phyloP scores from a whole-genome alignment of 2,329 filamentous ascomycete genomes.

The Epichloe scottii region DNA sequence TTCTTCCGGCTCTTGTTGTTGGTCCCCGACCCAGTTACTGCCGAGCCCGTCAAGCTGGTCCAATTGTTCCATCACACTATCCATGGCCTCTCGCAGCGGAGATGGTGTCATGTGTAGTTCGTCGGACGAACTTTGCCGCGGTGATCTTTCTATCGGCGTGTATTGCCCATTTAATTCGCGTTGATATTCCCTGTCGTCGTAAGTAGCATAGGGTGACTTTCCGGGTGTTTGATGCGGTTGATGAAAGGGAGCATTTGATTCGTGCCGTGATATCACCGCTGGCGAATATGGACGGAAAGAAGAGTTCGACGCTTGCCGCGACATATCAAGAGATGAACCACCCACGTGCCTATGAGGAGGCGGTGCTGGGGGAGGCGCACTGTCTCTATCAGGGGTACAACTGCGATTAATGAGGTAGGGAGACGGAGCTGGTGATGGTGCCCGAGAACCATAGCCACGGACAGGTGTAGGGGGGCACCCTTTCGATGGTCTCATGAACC shows the following conservation, averaged over 20 bases:
- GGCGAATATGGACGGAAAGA: slow-evolving; percentile 19
- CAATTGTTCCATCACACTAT: slow-evolving; percentile 91
- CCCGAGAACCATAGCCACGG: slow-evolving; percentile 19
- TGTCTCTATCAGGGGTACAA: slow-evolving; percentile 28
- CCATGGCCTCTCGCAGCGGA: slow-evolving; percentile 87
- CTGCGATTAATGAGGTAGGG: slow-evolving; percentile 14
- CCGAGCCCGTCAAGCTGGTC: slow-evolving; percentile 56
- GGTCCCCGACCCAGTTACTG: slow-evolving; percentile 39
- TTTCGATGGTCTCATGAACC: slow-evolving; percentile 10
- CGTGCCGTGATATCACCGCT: slow-evolving; percentile 21
- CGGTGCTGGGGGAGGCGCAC: slow-evolving; percentile 69
- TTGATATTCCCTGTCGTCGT: slow-evolving; percentile 22
- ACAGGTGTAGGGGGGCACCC: slow-evolving; percentile 12
- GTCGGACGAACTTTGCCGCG: slow-evolving; percentile 55
- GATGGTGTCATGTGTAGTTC: slow-evolving; percentile 69
- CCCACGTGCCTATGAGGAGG: slow-evolving; percentile 64
- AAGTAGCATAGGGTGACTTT: slow-evolving; percentile 28
- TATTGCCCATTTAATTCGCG: slow-evolving; percentile 21
- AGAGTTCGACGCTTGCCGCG: slow-evolving; percentile 24
- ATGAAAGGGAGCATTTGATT: slow-evolving; percentile 23
- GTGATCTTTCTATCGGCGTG: slow-evolving; percentile 48
- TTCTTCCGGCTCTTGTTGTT: slow-evolving; percentile 24
- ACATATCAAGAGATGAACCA: slow-evolving; percentile 13
- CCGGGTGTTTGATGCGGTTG: slow-evolving; percentile 17
- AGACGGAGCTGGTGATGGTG: slow-evolving; percentile 15